phyloP scores from a whole-genome alignment of 75 land plant genomes.

The Pinus taeda region DNA sequence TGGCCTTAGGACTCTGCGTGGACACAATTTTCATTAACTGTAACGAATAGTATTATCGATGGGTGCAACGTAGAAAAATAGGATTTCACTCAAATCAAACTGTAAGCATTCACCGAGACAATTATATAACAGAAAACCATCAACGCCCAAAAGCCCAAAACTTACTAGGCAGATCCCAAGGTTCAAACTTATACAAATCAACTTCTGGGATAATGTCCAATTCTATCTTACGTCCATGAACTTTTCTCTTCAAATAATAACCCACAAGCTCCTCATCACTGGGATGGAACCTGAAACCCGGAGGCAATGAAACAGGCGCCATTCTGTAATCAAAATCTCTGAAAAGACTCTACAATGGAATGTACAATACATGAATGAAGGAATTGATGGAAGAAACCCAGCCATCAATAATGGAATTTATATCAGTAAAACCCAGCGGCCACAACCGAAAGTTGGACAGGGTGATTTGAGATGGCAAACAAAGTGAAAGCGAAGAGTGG shows the following conservation, averaged over 20 bases:
- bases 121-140: background rate
- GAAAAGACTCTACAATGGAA: background rate
- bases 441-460: slow-evolving; percentile 6
- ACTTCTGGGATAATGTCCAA: slow-evolving; percentile 64
- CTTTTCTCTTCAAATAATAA: slow-evolving; percentile 66
- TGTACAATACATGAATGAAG: background rate
- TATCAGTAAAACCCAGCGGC: background rate
- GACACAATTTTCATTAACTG: background rate
- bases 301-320: slow-evolving; percentile 47
- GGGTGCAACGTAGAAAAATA: background rate
- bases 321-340: slow-evolving; percentile 3
- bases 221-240: slow-evolving; percentile 40
- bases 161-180: slow-evolving; percentile 76
- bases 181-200: slow-evolving; percentile 81
- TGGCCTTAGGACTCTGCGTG: no score
- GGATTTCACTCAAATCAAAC: background rate
- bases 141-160: background rate
- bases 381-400: background rate
- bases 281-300: slow-evolving; percentile 52
- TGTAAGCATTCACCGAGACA: background rate
- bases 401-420: background rate
- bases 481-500: background rate
- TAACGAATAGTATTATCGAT: background rate
- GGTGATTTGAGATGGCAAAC: background rate
- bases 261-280: slow-evolving; percentile 65